Evolutionary conservation across 257 asterid species (phyloP), one percentile per base, ranked within the genome.

Genomic region (Solanum pennellii): DNA sequence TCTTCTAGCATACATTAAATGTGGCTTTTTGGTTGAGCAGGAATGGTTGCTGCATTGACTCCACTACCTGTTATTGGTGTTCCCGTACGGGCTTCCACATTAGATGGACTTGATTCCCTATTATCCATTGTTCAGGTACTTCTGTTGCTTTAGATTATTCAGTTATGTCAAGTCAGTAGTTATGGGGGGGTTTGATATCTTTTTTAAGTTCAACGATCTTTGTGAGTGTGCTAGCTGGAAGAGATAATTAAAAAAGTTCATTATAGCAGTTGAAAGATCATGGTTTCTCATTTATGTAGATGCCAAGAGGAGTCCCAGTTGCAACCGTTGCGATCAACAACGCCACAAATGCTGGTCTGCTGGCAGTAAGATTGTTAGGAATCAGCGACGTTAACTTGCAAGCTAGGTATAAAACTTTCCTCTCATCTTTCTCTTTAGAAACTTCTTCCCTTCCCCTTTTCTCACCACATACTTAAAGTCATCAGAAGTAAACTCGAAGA

Each of bases 301-400:
- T 97, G 99, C 99, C 99, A 23, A 95, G 98, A 90, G 98, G 98
- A 56, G 96, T 95, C 39, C 99, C 99, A 10, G 98, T 97, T 75
- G 98, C 99, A 39, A 97, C 99, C 5, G 96, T 97, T 13, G 98
- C 98, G 25, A 94, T 97, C 91, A 95, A 95, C 88, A 95, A 94
- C 29, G 98, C 99, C 79, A 97, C 98, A 47, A 97, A 97, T 91
- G 98, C 99, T n/a, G 99, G 96, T 86, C 85, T 95, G 77, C 91
- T 97, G 82, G 99, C 99, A 82, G 94, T 95, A 88, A 92, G 97
- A 90, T 85, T 95, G 87, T 89, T 97, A 85, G 99, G 99, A 83
- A 91, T 93, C 68, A 92, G 95, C 75, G 99, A 97, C 89, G 84
- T 90, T 6, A 92, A 92, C 44, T 89, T 95, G 89, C 98, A 95